Conservation (phyloP, 2,329 filamentous ascomycete species). For the Talaromyces sp. region DNA sequence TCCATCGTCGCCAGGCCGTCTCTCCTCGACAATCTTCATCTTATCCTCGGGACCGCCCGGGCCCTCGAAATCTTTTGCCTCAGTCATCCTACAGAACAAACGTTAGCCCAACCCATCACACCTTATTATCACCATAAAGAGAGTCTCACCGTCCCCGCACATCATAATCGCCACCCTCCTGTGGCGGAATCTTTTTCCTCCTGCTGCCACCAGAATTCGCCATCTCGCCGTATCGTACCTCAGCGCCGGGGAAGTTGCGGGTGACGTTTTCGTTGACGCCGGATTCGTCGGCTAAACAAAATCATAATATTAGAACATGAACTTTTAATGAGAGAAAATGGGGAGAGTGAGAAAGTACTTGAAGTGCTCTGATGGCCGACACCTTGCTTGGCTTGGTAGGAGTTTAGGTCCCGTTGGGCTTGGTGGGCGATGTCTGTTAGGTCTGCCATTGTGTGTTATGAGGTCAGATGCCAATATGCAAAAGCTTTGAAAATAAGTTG, state of each 20-base stretch:
- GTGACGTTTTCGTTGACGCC: slow-evolving; percentile 41
- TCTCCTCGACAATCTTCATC: slow-evolving; percentile 25
- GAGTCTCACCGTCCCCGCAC: slow-evolving; percentile 35
- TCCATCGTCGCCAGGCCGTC: slow-evolving; percentile 18
- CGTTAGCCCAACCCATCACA: not conserved
- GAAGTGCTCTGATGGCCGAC: slow-evolving; percentile 39
- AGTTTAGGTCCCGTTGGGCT: slow-evolving; percentile 42
- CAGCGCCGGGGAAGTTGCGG: slow-evolving; percentile 35
- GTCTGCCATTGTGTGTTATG: slow-evolving; percentile 5
- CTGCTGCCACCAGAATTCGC: slow-evolving; percentile 35
- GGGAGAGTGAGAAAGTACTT: slow-evolving; percentile 26
- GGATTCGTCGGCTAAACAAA: slow-evolving; percentile 35
- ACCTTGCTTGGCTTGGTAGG: slow-evolving; percentile 39
- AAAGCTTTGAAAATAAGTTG: not conserved
- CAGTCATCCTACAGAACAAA: slow-evolving; percentile 28
- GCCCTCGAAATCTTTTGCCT: slow-evolving; percentile 37
- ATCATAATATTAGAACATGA: not conserved
- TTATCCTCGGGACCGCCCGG: slow-evolving; percentile 37
- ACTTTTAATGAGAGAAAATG: not conserved
- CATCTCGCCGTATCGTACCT: slow-evolving; percentile 38
- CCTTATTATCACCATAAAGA: not conserved
- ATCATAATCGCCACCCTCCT: slow-evolving; percentile 41
- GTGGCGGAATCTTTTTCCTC: slow-evolving; percentile 39
- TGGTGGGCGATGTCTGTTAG: slow-evolving; percentile 24
- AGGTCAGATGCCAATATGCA: not conserved